These are phyloP conservation scores for Penicillium decumbens DNA, from an alignment of 2,329 filamentous ascomycete genomes.

Conservation along the genomic window DNA sequence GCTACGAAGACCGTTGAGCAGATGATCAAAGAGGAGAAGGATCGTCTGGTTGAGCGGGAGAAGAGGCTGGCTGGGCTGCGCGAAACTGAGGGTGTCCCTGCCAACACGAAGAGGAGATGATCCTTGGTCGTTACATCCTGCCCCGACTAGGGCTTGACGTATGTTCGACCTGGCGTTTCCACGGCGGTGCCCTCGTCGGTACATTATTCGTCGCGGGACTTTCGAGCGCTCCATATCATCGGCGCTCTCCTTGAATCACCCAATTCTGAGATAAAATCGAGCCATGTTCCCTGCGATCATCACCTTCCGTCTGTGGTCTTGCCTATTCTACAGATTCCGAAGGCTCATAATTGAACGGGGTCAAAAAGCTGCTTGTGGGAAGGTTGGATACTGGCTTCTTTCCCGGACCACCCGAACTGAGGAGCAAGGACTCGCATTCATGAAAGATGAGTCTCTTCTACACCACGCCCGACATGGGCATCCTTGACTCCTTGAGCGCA, in stretches of 20 bases:
- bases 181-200: neutral
- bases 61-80: slow-evolving; percentile 52
- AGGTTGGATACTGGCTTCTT: neutral
- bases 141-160: neutral
- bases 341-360: neutral
- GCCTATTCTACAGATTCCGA: neutral
- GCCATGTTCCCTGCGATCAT: neutral
- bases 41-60: slow-evolving; percentile 57
- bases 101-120: slow-evolving; percentile 42
- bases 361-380: neutral
- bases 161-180: neutral
- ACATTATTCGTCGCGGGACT: neutral
- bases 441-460: neutral
- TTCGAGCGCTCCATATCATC: neutral
- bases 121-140: neutral
- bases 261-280: neutral
- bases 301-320: neutral
- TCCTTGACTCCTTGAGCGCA: neutral
- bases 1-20: slow-evolving; percentile 57
- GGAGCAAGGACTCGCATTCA: neutral
- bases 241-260: neutral
- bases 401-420: neutral
- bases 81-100: slow-evolving; percentile 42
- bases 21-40: slow-evolving; percentile 62
- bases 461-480: neutral